Evolutionary conservation across 164 flowering plant species (phyloP), one percentile per base, ranked within the genome.

Genomic region (Nelumbo lutea): DNA sequence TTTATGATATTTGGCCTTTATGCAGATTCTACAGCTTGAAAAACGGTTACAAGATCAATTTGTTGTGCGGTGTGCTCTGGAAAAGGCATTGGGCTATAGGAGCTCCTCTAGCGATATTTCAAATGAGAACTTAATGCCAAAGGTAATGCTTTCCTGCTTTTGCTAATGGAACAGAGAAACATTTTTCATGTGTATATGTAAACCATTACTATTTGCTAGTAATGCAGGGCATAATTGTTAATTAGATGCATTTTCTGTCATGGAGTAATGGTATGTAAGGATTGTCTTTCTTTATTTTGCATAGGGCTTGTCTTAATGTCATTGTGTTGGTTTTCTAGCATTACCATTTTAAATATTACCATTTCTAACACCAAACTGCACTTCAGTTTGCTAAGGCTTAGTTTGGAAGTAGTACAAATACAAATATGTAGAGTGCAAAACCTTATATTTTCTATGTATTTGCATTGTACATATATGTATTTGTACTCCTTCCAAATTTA

Each of bases 11-110:
- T 9, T 53, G 57, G 57, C 57, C 14, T 53, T 53, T 60, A 48
- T 76, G 68, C 79, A 91, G 97, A 88, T 91, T 82, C 6, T 78
- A 51, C 80, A 87, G 70, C 89, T 89, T 69, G 86, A 87, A 79
- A 81, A 76, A 45, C 77, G 77, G 69, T 77, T 91, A 51, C 81
- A 85, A 67, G 83, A 87, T 64, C 91, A 91, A 72, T 75, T 83
- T 70, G 74, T 67, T 27, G 79, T 73, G 13, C 83, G 93, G 2
- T 56, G 42, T 42, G 86, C 86, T 15, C 70, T 91, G 45, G 90
- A 91, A 70, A 84, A 81, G 65, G 97, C 97, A 72, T 55, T 85
- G 42, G 82, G 81, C 71, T 68, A 64, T 72, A 74, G 67, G 64
- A 75, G 85, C 68, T 48, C 76, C 45, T 71, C 77, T 13, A 70